A percentile compares a stretch with the other conserved stretches of the same genome.
phyloP scores from a whole-genome alignment of 495 filamentous ascomycete species.

The Cudoniella acicularis region DNA sequence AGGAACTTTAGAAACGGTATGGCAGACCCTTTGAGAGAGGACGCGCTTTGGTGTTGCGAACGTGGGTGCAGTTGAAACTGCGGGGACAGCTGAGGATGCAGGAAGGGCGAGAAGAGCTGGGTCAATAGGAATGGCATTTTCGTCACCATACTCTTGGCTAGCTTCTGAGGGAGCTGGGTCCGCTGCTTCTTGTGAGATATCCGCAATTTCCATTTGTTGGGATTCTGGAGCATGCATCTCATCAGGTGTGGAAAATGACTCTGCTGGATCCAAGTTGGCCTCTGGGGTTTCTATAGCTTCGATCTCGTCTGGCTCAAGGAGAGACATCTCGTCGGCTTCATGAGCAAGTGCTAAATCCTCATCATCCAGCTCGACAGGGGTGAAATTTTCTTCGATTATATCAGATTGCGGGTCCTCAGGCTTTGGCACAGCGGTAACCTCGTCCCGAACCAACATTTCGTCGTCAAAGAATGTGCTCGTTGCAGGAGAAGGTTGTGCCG shows the following conservation, averaged over 20 bases:
- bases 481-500: slow-evolving; percentile 26
- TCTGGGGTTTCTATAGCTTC: slow-evolving; percentile 9
- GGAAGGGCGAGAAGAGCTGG: slow-evolving; percentile 34
- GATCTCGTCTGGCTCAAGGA: slow-evolving; percentile 37
- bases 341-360: slow-evolving; percentile 44
- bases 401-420: slow-evolving; percentile 20
- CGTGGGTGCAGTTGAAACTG: neutral
- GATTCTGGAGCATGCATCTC: too few relatives aligned
- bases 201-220: too few relatives aligned
- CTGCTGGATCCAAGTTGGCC: neutral
- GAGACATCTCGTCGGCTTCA: slow-evolving; percentile 51
- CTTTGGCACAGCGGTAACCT: slow-evolving; percentile 31
- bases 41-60: slow-evolving; percentile 24
- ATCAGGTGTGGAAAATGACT: too few relatives aligned
- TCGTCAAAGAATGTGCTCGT: slow-evolving; percentile 53
- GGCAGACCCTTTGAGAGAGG: slow-evolving; percentile 40
- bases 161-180: slow-evolving; percentile 44
- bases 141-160: slow-evolving; percentile 61
- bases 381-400: slow-evolving; percentile 17
- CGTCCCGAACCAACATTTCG: slow-evolving; percentile 47
- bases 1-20: slow-evolving; percentile 75
- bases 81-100: neutral
- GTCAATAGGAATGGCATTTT: slow-evolving; percentile 55
- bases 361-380: slow-evolving; percentile 27
- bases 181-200: too few relatives aligned